Conservation (phyloP, 805 yeast genomes). For the Candida sakaeoensis region DNA sequence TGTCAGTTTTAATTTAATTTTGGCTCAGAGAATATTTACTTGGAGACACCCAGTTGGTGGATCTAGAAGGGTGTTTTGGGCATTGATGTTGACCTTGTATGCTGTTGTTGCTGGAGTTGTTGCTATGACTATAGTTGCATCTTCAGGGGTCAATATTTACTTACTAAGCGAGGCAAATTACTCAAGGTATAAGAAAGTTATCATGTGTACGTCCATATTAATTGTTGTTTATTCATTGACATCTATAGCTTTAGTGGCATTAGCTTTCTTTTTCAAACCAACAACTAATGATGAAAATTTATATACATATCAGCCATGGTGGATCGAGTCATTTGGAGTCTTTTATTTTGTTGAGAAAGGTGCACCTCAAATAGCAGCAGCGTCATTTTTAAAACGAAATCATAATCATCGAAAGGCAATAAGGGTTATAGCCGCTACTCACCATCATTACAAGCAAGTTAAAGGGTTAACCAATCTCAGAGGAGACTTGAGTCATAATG, state of each 20-base stretch:
- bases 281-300: constrained; percentile 47
- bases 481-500: constrained; percentile 44
- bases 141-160: constrained; percentile 57
- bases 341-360: constrained; percentile 55
- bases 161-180: constrained; percentile 44
- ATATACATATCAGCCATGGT: constrained; percentile 69
- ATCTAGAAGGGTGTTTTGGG: constrained; percentile 47
- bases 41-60: constrained; percentile 78
- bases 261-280: constrained; percentile 55
- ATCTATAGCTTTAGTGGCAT: constrained; percentile 45
- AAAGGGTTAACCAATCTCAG: constrained; percentile 30
- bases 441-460: constrained; percentile 27
- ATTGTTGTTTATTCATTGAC: constrained; percentile 47
- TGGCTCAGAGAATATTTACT: constrained; percentile 71
- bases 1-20: constrained; percentile 55
- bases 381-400: constrained; percentile 39
- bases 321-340: constrained; percentile 65
- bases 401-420: constrained; percentile 44
- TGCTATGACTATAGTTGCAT: constrained; percentile 66
- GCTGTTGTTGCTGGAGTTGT: constrained; percentile 53
- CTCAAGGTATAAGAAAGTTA: constrained; percentile 51
- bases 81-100: constrained; percentile 47
- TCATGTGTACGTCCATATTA: constrained; percentile 39
- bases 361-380: constrained; percentile 46
- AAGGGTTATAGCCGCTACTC: constrained; percentile 55